Conservation (phyloP, 306 rosid genomes). For the Prunus padus region DNA sequence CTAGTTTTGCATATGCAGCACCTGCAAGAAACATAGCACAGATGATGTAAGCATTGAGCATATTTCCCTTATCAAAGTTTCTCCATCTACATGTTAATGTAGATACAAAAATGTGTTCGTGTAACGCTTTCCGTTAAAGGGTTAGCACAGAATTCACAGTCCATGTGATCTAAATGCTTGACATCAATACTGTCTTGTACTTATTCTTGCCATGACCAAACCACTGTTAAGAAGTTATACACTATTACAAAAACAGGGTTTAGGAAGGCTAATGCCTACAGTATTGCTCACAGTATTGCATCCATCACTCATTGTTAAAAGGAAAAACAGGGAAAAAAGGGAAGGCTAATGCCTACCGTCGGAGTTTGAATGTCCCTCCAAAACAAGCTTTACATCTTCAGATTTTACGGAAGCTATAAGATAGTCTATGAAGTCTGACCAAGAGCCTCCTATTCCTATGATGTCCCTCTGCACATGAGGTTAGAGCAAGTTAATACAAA, state of each 20-base stretch:
- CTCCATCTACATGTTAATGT: not conserved
- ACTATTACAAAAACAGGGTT: not conserved
- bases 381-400: constrained; percentile 61
- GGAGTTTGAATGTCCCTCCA: constrained; percentile 43
- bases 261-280: no score
- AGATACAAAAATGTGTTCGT: not conserved
- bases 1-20: constrained; percentile 52
- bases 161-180: not conserved
- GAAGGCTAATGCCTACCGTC: constrained; percentile 24
- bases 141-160: not conserved
- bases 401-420: constrained; percentile 61
- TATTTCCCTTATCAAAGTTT: constrained; percentile 12
- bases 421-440: constrained; percentile 76
- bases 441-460: constrained; percentile 81
- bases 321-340: no score
- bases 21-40: constrained; percentile 37
- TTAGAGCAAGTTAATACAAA: not conserved
- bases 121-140: no score
- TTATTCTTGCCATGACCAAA: not conserved
- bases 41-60: constrained; percentile 7
- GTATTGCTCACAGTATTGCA: not conserved
- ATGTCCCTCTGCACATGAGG: constrained; percentile 64
- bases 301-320: not conserved
- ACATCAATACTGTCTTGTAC: not conserved
- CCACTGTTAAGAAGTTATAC: not conserved